These are phyloP conservation scores for Saccharomyces jurei DNA, from an alignment of 805 yeast species.

Conservation along the genomic window DNA sequence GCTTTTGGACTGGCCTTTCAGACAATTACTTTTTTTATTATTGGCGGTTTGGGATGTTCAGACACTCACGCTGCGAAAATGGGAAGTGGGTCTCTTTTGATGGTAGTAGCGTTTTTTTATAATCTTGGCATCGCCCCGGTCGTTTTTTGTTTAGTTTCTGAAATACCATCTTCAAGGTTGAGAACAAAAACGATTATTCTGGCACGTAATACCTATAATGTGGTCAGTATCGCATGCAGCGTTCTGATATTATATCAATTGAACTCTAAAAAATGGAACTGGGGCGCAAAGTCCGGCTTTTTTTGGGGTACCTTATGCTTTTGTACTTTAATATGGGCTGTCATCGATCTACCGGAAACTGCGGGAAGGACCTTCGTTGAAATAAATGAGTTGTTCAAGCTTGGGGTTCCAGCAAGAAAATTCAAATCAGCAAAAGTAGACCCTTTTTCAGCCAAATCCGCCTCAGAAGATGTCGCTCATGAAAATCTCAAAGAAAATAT, in stretches of 20 bases:
- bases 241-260: constrained; percentile 43
- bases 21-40: constrained; percentile 33
- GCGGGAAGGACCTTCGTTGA: constrained; percentile 51
- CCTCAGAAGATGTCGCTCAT: too few species aligned
- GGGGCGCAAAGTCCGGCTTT: constrained; percentile 44
- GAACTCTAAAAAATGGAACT: constrained; percentile 39
- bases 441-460: too few species aligned
- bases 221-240: constrained; percentile 30
- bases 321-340: constrained; percentile 35
- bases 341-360: constrained; percentile 53
- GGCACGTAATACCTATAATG: constrained; percentile 33
- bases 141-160: constrained; percentile 36
- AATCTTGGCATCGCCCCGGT: constrained; percentile 40
- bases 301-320: constrained; percentile 35
- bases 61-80: constrained; percentile 28
- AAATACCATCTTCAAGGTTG: constrained; percentile 36
- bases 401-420: constrained; percentile 18
- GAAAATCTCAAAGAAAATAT: too few species aligned
- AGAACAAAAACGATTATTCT: constrained; percentile 37
- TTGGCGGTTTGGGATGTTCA: constrained; percentile 37
- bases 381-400: constrained; percentile 45
- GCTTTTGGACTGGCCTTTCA: constrained; percentile 16
- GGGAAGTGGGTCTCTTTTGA: constrained; percentile 41
- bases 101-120: constrained; percentile 39
- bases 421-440: constrained; percentile 27